These are phyloP conservation scores for Perilla frutescens DNA, from an alignment of 257 asterid species.

Conservation along the genomic window DNA sequence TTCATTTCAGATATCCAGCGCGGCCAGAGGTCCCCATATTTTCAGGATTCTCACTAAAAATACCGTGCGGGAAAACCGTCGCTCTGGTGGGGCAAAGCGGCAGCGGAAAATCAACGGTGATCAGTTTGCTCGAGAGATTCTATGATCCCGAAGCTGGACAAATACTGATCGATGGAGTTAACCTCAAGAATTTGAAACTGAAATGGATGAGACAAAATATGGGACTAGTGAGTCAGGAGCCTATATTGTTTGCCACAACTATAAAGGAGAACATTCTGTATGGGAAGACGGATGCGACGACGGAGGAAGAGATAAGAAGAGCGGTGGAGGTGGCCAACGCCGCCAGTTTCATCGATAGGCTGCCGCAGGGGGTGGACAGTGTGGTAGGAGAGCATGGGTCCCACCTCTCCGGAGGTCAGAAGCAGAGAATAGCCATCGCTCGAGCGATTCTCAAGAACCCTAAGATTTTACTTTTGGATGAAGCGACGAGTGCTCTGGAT, in stretches of 20 bases:
- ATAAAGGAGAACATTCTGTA: slow-evolving; percentile 67
- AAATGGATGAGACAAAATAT: slow-evolving; percentile 65
- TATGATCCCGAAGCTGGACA: slow-evolving; percentile 76
- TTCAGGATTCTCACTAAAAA: slow-evolving; percentile 51
- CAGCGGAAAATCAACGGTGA: slow-evolving; percentile 74
- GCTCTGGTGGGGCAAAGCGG: slow-evolving; percentile 88
- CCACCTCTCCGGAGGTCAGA: slow-evolving; percentile 86
- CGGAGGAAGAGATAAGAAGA: slow-evolving; percentile 62
- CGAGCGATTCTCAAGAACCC: slow-evolving; percentile 82
- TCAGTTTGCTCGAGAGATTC: slow-evolving; percentile 72
- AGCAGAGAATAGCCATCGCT: slow-evolving; percentile 84
- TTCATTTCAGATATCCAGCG: slow-evolving; percentile 70
- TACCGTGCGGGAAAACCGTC: slow-evolving; percentile 63
- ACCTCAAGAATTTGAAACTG: slow-evolving; percentile 53
- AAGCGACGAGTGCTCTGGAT: slow-evolving; percentile 90
- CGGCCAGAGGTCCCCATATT: slow-evolving; percentile 67
- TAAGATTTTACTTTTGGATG: slow-evolving; percentile 81
- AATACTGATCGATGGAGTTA: slow-evolving; percentile 62
- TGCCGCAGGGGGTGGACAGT: slow-evolving; percentile 84
- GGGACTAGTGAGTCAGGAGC: slow-evolving; percentile 83
- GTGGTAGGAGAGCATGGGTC: slow-evolving; percentile 90
- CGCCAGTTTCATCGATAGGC: slow-evolving; percentile 69
- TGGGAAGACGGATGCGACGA: slow-evolving; percentile 68
- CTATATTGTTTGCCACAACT: slow-evolving; percentile 61
- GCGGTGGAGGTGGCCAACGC: slow-evolving; percentile 82